phyloP scores from a whole-genome alignment of 495 filamentous ascomycete genomes.

The Aspergillus hancockii region DNA sequence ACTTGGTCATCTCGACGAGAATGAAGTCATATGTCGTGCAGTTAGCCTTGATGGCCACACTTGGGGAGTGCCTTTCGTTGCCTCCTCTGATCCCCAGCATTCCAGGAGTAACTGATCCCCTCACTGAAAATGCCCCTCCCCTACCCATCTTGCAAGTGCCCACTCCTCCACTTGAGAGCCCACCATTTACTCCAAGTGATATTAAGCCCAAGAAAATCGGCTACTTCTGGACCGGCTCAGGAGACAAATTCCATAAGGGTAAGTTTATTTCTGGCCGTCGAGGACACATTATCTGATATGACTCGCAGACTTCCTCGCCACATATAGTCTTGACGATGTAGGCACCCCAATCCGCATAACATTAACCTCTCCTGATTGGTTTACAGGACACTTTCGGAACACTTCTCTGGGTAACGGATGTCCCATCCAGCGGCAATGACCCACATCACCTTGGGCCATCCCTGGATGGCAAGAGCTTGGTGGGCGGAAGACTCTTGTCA shows the following conservation, averaged over 20 bases:
- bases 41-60: slow-evolving; percentile 19
- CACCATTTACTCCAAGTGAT: slow-evolving; percentile 52
- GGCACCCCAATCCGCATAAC: not conserved
- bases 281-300: not conserved
- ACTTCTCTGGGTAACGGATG: slow-evolving; percentile 59
- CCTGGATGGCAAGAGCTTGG: slow-evolving; percentile 59
- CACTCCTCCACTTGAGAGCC: slow-evolving; percentile 55
- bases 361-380: slow-evolving; percentile 10
- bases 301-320: slow-evolving; percentile 55
- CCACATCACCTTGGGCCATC: slow-evolving; percentile 62
- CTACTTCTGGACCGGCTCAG: slow-evolving; percentile 63
- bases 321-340: slow-evolving; percentile 61
- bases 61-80: slow-evolving; percentile 36
- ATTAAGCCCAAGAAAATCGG: slow-evolving; percentile 68
- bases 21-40: slow-evolving; percentile 29
- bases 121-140: slow-evolving; percentile 51
- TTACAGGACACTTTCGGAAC: slow-evolving; percentile 58
- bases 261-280: not conserved
- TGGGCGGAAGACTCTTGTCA: slow-evolving; percentile 61
- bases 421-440: slow-evolving; percentile 60
- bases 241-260: slow-evolving; percentile 57
- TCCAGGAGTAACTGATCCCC: slow-evolving; percentile 58
- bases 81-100: slow-evolving; percentile 59
- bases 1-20: too few species aligned
- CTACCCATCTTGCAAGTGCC: slow-evolving; percentile 60